Percentiles rank a stretch among this genome's conserved stretches.
These are phyloP conservation scores for Apiotrichum mycotoxinovorans DNA, from an alignment of 1,284 basidiomycete genomes.

Conservation along the genomic window DNA sequence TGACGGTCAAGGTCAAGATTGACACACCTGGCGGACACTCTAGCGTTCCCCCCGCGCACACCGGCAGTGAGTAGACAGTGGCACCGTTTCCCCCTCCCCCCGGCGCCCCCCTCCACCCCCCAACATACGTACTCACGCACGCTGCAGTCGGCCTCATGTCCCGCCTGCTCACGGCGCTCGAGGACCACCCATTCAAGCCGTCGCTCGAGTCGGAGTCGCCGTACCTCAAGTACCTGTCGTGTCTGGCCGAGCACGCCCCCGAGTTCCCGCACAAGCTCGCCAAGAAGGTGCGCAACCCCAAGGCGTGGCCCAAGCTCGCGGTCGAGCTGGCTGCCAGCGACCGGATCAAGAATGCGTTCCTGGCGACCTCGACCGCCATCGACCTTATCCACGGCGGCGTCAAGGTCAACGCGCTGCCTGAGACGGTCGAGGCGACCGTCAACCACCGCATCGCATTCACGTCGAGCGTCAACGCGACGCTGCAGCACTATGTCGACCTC, in stretches of 20 bases:
- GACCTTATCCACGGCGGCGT: slow-evolving; percentile 49
- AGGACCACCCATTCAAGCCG: slow-evolving; percentile 45
- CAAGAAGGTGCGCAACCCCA: slow-evolving; percentile 38
- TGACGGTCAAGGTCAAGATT: slow-evolving; percentile 44
- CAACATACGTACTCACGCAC: background rate
- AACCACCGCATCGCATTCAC: slow-evolving; percentile 54
- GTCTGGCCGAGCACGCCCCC: slow-evolving; percentile 52
- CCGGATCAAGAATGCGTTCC: slow-evolving; percentile 39
- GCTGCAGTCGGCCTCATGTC: slow-evolving; percentile 48
- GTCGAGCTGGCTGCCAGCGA: slow-evolving; percentile 38
- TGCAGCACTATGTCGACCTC: slow-evolving; percentile 44
- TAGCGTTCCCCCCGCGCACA: slow-evolving; percentile 47
- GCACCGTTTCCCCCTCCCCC: no score
- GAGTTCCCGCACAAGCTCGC: slow-evolving; percentile 43
- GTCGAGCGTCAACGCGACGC: slow-evolving; percentile 49
- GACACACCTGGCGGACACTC: slow-evolving; percentile 49
- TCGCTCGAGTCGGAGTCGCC: slow-evolving; percentile 46
- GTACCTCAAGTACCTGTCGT: slow-evolving; percentile 52
- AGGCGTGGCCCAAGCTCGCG: slow-evolving; percentile 50
- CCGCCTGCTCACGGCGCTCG: slow-evolving; percentile 42
- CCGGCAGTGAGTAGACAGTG: slow-evolving; percentile 40
- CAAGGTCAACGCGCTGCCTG: slow-evolving; percentile 51
- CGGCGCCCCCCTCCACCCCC: no score
- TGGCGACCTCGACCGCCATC: slow-evolving; percentile 47
- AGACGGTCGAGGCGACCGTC: slow-evolving; percentile 43